These are phyloP conservation scores for Pseudonitzschia delicatissima DNA, from an alignment of 108 stramenopile species.

Conservation along the genomic window DNA sequence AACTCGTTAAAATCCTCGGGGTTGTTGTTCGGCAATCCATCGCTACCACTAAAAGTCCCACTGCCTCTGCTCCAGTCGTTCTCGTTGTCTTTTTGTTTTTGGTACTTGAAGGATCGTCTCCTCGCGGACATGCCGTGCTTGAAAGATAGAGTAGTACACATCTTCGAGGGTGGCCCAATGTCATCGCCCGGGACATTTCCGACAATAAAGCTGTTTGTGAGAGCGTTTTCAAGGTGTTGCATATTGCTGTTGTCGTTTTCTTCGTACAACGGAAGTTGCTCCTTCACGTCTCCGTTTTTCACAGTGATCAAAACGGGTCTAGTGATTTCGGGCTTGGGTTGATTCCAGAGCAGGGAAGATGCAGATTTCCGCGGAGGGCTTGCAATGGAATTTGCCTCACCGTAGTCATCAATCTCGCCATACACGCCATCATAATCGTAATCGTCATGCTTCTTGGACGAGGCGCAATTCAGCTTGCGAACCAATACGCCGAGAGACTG, in stretches of 20 bases:
- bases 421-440: background rate
- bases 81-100: background rate
- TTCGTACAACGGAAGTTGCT: background rate
- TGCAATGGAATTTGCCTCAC: too few species aligned
- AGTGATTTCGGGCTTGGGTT: slow-evolving; percentile 6
- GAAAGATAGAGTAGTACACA: too few species aligned
- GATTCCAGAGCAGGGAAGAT: too few species aligned
- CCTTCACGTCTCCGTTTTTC: slow-evolving; percentile 4
- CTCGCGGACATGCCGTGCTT: background rate
- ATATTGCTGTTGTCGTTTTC: too few species aligned
- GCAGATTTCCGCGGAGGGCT: too few species aligned
- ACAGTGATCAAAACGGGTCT: slow-evolving; percentile 27
- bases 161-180: background rate
- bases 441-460: slow-evolving; percentile 1
- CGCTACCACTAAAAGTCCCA: background rate
- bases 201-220: slow-evolving; percentile 11
- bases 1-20: too few species aligned
- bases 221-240: too few species aligned
- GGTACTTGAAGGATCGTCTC: background rate
- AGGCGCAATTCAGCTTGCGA: slow-evolving; percentile 4
- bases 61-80: background rate
- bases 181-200: background rate
- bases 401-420: background rate
- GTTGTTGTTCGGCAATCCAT: background rate
- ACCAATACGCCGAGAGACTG: slow-evolving; percentile 4